Conservation (phyloP, 1,284 basidiomycete genomes). For the Puccinia novopanici region DNA sequence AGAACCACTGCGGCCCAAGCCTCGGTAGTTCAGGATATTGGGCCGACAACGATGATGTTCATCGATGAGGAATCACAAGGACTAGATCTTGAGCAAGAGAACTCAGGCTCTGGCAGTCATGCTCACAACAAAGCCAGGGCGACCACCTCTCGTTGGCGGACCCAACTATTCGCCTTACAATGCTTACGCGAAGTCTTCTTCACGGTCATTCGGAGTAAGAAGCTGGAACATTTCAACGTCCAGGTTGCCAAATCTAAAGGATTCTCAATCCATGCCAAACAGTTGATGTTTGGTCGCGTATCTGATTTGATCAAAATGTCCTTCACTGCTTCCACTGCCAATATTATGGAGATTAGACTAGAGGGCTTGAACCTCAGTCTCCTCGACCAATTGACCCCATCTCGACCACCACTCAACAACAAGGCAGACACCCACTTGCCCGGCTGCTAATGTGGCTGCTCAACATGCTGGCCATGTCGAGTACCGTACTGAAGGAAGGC, state of each 20-base stretch:
- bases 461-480: slow-evolving; percentile 96
- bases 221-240: slow-evolving; percentile 78
- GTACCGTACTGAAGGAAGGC: slow-evolving; percentile 92
- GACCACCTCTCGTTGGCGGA: slow-evolving; percentile 79
- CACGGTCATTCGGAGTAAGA: slow-evolving; percentile 71
- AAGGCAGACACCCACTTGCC: background rate
- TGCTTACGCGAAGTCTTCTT: slow-evolving; percentile 88
- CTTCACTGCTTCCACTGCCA: slow-evolving; percentile 92
- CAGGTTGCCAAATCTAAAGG: slow-evolving; percentile 63
- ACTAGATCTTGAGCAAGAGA: slow-evolving; percentile 52
- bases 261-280: slow-evolving; percentile 60
- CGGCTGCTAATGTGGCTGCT: background rate
- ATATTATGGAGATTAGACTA: slow-evolving; percentile 91
- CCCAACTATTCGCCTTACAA: slow-evolving; percentile 88
- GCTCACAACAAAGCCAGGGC: slow-evolving; percentile 1
- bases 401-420: too few species aligned
- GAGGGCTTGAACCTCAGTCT: slow-evolving; percentile 70
- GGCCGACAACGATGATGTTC: slow-evolving; percentile 58
- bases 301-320: slow-evolving; percentile 95
- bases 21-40: slow-evolving; percentile 63
- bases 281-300: slow-evolving; percentile 76
- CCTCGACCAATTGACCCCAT: background rate
- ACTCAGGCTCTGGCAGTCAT: slow-evolving; percentile 34
- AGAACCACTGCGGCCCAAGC: slow-evolving; percentile 57
- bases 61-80: slow-evolving; percentile 57